These are phyloP conservation scores for Beauveria brongniartii DNA, from an alignment of 2,329 filamentous ascomycete species.

Conservation along the genomic window DNA sequence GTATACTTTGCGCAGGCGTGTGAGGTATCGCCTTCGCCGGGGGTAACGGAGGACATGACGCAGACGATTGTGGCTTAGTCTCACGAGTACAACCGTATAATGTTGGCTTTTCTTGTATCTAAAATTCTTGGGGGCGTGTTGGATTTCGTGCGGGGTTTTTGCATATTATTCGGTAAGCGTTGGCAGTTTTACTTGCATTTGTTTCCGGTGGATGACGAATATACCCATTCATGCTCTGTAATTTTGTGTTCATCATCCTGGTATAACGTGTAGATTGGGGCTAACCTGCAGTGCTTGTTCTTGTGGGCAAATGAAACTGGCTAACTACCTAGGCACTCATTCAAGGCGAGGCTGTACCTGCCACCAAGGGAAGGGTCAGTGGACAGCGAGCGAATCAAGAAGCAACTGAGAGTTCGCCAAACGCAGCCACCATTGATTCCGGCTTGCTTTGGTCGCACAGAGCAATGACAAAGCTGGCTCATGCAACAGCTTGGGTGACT, in stretches of 20 bases:
- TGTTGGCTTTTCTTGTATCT: background rate
- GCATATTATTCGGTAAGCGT: conserved; percentile 3
- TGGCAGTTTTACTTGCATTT: background rate
- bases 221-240: background rate
- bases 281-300: too few species aligned
- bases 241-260: background rate
- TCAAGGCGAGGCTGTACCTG: too few species aligned
- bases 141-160: background rate
- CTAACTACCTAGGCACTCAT: too few species aligned
- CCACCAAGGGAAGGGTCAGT: too few species aligned
- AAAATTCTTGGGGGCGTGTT: background rate
- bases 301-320: too few species aligned
- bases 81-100: background rate
- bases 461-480: too few species aligned
- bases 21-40: conserved; percentile 34
- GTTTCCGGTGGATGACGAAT: conserved; percentile 1
- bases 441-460: too few species aligned
- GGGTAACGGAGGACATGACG: conserved; percentile 2
- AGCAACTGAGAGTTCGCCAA: too few species aligned
- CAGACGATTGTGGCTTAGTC: background rate
- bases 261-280: too few species aligned
- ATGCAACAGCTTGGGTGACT: too few species aligned
- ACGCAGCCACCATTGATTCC: too few species aligned
- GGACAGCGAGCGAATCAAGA: too few species aligned
- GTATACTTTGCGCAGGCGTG: conserved; percentile 92